These are phyloP conservation scores for Trichoderma reesei DNA, from an alignment of 495 filamentous ascomycete genomes.

Conservation along the genomic window DNA sequence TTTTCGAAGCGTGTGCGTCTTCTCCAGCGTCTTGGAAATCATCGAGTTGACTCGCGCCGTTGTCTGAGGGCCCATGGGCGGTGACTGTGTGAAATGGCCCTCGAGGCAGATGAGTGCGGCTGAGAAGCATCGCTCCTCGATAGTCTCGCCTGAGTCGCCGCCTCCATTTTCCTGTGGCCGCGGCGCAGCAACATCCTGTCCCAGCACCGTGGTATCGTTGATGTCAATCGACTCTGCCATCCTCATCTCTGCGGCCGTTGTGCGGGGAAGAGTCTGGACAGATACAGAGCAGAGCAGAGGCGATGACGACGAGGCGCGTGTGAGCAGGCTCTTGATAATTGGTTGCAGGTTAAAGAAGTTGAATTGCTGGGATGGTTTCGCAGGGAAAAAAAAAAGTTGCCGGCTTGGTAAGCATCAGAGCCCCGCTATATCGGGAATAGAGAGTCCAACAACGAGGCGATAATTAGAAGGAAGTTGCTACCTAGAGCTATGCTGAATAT, in stretches of 20 bases:
- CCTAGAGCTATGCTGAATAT: no score
- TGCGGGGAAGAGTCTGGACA: no score
- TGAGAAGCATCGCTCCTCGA: slow-evolving; percentile 48
- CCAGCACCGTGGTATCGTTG: neutral
- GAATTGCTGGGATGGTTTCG: neutral
- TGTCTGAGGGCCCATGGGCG: slow-evolving; percentile 37
- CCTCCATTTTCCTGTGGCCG: neutral
- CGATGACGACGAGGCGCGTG: neutral
- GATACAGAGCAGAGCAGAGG: neutral
- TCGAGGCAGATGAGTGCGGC: slow-evolving; percentile 44
- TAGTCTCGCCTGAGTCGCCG: slow-evolving; percentile 33
- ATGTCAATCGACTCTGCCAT: neutral
- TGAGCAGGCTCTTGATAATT: neutral
- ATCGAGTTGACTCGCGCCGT: slow-evolving; percentile 40
- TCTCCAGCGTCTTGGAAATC: slow-evolving; percentile 42
- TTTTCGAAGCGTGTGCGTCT: slow-evolving; percentile 41
- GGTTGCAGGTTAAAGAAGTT: slow-evolving; percentile 1
- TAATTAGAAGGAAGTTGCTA: no score
- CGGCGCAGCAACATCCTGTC: neutral
- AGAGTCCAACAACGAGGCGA: neutral
- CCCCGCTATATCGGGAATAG: neutral
- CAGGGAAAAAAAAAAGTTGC: slow-evolving; percentile 5
- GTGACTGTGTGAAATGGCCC: slow-evolving; percentile 42
- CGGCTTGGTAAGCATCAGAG: slow-evolving; percentile 5
- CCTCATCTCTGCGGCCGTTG: slow-evolving; percentile 3